Percentiles rank a stretch among this genome's conserved stretches.
Conservation (phyloP, 495 filamentous ascomycete genomes). For the Xylaria nigripes region DNA sequence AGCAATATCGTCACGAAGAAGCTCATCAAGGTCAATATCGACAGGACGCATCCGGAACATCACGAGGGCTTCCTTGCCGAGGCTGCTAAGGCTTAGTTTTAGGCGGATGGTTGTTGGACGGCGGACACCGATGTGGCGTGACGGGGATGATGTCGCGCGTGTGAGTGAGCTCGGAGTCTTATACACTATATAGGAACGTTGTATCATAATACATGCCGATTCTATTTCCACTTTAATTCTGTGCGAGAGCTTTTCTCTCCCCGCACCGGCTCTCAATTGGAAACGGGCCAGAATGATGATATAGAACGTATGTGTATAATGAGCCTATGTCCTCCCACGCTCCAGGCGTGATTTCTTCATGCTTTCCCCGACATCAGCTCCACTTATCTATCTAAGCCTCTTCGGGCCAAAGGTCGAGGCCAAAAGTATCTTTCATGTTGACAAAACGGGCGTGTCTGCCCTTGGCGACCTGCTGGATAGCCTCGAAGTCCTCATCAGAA, state of each 20-base stretch:
- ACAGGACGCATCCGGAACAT: slow-evolving; percentile 13
- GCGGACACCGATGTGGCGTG: no score
- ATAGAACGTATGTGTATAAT: no score
- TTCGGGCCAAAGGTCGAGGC: slow-evolving; percentile 43
- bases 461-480: slow-evolving; percentile 34
- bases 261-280: no score
- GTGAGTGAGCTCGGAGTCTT: no score
- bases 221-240: neutral
- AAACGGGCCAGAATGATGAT: no score
- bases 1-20: slow-evolving; percentile 33
- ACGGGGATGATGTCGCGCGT: no score
- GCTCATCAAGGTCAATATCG: slow-evolving; percentile 27
- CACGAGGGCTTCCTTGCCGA: slow-evolving; percentile 15
- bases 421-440: slow-evolving; percentile 68
- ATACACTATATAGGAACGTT: no score
- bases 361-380: slow-evolving; percentile 26
- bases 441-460: slow-evolving; percentile 58
- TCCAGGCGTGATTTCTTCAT: no score
- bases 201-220: no score
- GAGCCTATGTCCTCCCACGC: no score
- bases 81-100: slow-evolving; percentile 5
- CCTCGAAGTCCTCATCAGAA: slow-evolving; percentile 34
- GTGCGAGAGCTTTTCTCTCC: no score
- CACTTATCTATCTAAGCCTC: slow-evolving; percentile 44
- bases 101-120: neutral